Percentiles rank a stretch among this genome's conserved stretches.
phyloP scores from a whole-genome alignment of 345 rosid species.

The Jatropha curcas region DNA sequence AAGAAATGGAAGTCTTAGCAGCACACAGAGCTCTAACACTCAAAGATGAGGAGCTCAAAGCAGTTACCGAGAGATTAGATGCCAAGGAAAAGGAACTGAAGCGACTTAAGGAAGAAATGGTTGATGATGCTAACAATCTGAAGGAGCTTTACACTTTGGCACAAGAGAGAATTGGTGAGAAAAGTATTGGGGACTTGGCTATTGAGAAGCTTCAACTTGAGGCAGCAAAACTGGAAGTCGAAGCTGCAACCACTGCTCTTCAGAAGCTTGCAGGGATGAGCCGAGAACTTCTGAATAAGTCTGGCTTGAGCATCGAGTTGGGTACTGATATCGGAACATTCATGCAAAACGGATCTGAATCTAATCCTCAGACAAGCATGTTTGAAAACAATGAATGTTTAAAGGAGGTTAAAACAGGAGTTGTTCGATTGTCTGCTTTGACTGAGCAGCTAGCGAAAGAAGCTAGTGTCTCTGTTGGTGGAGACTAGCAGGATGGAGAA shows the following conservation, averaged over 20 bases:
- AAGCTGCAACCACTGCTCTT: constrained; percentile 71
- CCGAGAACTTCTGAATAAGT: constrained; percentile 48
- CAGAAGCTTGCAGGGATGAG: constrained; percentile 75
- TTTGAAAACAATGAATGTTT: constrained; percentile 41
- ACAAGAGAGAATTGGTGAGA: constrained; percentile 67
- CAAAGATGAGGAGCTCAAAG: constrained; percentile 65
- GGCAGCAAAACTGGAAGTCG: constrained; percentile 77
- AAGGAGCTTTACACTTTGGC: constrained; percentile 59
- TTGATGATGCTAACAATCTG: constrained; percentile 59
- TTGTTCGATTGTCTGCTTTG: constrained; percentile 56
- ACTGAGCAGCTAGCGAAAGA: constrained; percentile 64
- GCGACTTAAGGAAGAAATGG: constrained; percentile 59
- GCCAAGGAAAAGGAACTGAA: constrained; percentile 53
- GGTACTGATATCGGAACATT: constrained; percentile 27
- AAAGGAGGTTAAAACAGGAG: constrained; percentile 48
- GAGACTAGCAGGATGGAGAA: constrained; percentile 23
- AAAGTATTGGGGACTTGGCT: constrained; percentile 60
- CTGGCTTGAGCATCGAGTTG: constrained; percentile 44
- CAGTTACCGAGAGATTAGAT: constrained; percentile 46
- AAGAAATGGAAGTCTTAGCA: constrained; percentile 69
- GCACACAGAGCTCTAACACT: constrained; percentile 54
- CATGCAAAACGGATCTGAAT: constrained; percentile 19
- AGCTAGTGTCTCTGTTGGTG: constrained; percentile 51
- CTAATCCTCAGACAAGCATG: constrained; percentile 15
- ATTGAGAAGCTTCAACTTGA: constrained; percentile 82